Percentiles rank a stretch among this genome's conserved stretches.
Conservation (phyloP, 306 rosid species). For the Vigna unguiculata region DNA sequence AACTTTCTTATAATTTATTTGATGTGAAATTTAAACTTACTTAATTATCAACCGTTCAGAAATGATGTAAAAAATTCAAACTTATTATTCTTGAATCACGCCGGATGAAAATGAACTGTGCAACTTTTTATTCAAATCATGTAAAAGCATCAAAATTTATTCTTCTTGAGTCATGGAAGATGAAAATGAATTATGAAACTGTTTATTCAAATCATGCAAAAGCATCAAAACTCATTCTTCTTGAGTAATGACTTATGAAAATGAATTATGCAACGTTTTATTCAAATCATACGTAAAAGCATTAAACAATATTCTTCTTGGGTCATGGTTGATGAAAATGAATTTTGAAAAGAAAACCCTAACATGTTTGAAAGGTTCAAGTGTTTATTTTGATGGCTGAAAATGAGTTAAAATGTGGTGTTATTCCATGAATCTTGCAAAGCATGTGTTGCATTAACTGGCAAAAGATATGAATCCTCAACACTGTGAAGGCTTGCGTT, state of each 20-base stretch:
- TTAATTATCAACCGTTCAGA: too few species aligned
- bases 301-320: background rate
- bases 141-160: too few species aligned
- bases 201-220: background rate
- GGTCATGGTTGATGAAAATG: background rate
- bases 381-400: background rate
- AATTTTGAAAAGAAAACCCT: background rate
- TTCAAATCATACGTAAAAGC: background rate
- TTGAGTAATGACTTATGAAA: background rate
- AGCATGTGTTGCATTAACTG: constrained; percentile 3
- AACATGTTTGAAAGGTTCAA: background rate
- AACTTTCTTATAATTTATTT: too few species aligned
- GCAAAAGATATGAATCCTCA: constrained; percentile 21
- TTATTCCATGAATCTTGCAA: constrained; percentile 22
- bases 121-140: too few species aligned
- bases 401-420: background rate
- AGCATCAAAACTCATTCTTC: background rate
- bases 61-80: too few species aligned
- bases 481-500: background rate
- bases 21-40: too few species aligned
- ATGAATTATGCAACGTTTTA: background rate
- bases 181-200: too few species aligned
- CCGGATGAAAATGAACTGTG: too few species aligned
- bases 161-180: too few species aligned
- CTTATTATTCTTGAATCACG: too few species aligned